These are phyloP conservation scores for Friedmanniomyces endolithicus DNA, from an alignment of 495 filamentous ascomycete genomes.

Conservation along the genomic window DNA sequence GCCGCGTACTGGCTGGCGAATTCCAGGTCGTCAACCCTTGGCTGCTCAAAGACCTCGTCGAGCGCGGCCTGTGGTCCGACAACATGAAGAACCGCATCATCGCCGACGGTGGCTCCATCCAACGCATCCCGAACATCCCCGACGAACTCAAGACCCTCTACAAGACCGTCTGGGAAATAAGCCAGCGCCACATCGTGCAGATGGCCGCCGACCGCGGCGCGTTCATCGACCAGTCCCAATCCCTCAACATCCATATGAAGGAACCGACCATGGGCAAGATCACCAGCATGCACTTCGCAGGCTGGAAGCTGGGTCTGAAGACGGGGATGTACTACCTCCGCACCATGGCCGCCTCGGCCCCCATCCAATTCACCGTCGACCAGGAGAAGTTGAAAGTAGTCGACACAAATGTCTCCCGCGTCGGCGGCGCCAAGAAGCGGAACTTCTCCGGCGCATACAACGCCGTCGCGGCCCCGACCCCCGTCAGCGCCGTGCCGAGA, in stretches of 20 bases:
- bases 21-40: constrained; percentile 99
- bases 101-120: constrained; percentile 86
- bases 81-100: constrained; percentile 99
- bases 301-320: constrained; percentile 98
- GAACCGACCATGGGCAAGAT: constrained; percentile 99
- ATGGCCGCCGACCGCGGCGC: constrained; percentile 98
- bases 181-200: constrained; percentile 86
- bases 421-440: constrained; percentile 54
- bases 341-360: constrained; percentile 89
- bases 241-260: constrained; percentile 97
- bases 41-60: constrained; percentile 94
- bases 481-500: constrained; percentile 45
- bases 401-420: constrained; percentile 67
- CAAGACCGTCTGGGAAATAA: constrained; percentile 99
- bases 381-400: constrained; percentile 85
- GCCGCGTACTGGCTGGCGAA: constrained; percentile 92
- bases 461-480: constrained; percentile 29
- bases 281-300: constrained; percentile 97
- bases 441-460: constrained; percentile 35
- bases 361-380: constrained; percentile 98
- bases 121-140: constrained; percentile 92
- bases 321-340: constrained; percentile 99
- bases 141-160: constrained; percentile 92
- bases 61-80: constrained; percentile 96
- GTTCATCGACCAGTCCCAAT: constrained; percentile 97